Evolutionary conservation across 148 eudicot species (phyloP).

Genomic region (Fagopyrum tataricum): DNA sequence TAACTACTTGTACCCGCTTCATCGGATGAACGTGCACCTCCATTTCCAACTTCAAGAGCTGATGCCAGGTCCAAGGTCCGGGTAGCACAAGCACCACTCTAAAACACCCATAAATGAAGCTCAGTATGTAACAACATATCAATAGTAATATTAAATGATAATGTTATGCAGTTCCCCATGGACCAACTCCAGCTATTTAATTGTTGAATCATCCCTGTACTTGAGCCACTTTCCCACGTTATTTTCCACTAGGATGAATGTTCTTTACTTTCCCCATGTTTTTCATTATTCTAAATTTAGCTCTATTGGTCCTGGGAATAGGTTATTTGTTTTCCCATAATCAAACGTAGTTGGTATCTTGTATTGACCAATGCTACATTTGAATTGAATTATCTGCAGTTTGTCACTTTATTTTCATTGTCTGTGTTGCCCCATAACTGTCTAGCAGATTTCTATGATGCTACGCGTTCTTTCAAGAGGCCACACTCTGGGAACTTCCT

Average conservation of each 20-base stretch:
- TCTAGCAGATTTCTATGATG: too few relatives aligned
- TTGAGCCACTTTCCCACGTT: neutral
- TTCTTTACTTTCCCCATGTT: neutral
- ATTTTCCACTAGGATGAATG: neutral
- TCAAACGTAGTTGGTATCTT: neutral
- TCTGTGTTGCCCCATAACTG: neutral
- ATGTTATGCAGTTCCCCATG: too few relatives aligned
- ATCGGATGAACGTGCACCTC: constrained; percentile 23
- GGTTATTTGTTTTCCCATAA: neutral
- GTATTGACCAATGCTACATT: neutral
- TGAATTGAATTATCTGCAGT: neutral
- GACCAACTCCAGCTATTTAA: too few relatives aligned
- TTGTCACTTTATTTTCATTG: neutral
- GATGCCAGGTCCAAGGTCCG: constrained; percentile 54
- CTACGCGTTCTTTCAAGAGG: too few relatives aligned
- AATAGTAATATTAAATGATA: neutral
- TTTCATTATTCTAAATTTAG: neutral
- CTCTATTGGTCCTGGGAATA: neutral
- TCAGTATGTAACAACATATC: neutral
- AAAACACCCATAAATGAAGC: neutral
- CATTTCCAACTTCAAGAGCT: constrained; percentile 39
- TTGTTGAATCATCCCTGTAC: neutral
- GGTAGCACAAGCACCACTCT: constrained; percentile 16
- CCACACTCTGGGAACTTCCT: too few relatives aligned
- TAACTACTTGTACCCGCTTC: constrained; percentile 26